Percentiles rank a stretch among this genome's conserved stretches.
Evolutionary conservation across 169 alveolate species (phyloP).

Genomic region (Sarcocystis neurona): DNA sequence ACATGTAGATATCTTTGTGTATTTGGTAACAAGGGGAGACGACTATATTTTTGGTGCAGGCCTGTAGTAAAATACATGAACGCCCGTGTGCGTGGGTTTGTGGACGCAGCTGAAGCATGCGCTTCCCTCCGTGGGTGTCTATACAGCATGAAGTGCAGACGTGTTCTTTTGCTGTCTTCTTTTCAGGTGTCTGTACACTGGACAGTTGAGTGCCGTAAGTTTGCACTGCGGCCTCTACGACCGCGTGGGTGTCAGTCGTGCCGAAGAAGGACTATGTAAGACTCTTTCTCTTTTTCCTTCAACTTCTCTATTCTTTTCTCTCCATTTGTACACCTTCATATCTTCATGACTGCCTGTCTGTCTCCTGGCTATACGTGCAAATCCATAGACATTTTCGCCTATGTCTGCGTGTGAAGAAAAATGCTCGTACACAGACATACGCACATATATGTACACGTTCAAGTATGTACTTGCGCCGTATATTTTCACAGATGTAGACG

Average conservation of each 20-base stretch:
- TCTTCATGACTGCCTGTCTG: not conserved
- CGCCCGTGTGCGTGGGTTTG: no score
- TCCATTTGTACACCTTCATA: not conserved
- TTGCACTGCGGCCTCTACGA: conserved; percentile 23
- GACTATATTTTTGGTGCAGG: not conserved
- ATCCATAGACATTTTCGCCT: not conserved
- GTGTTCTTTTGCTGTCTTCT: not conserved
- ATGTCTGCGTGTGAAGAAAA: not conserved
- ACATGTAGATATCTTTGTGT: no score
- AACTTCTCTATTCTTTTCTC: not conserved
- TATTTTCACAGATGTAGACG: no score
- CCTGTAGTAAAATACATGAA: no score
- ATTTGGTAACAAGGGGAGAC: no score
- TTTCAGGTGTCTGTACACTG: conserved; percentile 31
- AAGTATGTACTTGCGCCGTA: no score
- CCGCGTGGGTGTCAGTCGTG: conserved; percentile 1
- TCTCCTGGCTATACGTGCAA: not conserved
- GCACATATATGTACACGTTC: no score
- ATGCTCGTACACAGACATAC: no score
- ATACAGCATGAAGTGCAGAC: not conserved
- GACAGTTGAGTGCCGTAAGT: conserved; percentile 18
- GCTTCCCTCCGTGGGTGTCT: not conserved
- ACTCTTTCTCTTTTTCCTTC: not conserved
- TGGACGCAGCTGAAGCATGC: not conserved
- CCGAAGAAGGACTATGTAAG: conserved; percentile 19